Conservation (phyloP, 2,329 filamentous ascomycete genomes). For the Pseudohalonectria lignicola region DNA sequence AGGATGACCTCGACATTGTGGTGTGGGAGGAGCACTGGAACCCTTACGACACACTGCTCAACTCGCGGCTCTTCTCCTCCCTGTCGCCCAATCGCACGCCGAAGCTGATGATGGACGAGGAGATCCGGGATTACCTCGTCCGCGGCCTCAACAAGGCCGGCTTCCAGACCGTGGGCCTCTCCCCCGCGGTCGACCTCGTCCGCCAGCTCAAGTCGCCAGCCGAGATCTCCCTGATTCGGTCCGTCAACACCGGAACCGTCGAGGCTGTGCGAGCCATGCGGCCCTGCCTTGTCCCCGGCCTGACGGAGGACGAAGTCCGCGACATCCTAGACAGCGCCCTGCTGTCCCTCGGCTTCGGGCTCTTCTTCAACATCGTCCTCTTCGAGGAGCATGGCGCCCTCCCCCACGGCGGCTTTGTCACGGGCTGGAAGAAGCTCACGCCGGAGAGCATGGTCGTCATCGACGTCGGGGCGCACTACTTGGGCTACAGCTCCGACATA, state of each 20-base stretch:
- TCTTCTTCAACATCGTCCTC: constrained; percentile 54
- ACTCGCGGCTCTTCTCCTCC: constrained; percentile 26
- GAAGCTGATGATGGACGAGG: constrained; percentile 53
- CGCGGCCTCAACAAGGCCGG: constrained; percentile 41
- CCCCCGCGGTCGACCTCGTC: constrained; percentile 43
- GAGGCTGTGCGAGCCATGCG: constrained; percentile 47
- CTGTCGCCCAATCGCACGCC: constrained; percentile 10
- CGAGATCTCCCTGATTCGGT: constrained; percentile 45
- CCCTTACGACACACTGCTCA: constrained; percentile 42
- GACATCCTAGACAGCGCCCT: constrained; percentile 43
- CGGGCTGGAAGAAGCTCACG: constrained; percentile 37
- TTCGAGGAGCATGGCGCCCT: constrained; percentile 45
- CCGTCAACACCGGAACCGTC: constrained; percentile 54
- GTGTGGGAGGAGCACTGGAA: constrained; percentile 56
- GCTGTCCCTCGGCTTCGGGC: constrained; percentile 38
- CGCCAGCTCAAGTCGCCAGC: constrained; percentile 44
- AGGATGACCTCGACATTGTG: constrained; percentile 38
- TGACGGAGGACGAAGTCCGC: constrained; percentile 48
- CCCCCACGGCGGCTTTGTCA: constrained; percentile 40
- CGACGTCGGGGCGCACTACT: constrained; percentile 50
- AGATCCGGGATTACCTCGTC: constrained; percentile 52
- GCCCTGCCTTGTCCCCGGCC: constrained; percentile 39
- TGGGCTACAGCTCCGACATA: constrained; percentile 54
- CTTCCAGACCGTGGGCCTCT: constrained; percentile 44
- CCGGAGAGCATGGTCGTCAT: constrained; percentile 48